These are phyloP conservation scores for Rugonectria rugulosa DNA, from an alignment of 2,329 filamentous ascomycete genomes.

Conservation along the genomic window DNA sequence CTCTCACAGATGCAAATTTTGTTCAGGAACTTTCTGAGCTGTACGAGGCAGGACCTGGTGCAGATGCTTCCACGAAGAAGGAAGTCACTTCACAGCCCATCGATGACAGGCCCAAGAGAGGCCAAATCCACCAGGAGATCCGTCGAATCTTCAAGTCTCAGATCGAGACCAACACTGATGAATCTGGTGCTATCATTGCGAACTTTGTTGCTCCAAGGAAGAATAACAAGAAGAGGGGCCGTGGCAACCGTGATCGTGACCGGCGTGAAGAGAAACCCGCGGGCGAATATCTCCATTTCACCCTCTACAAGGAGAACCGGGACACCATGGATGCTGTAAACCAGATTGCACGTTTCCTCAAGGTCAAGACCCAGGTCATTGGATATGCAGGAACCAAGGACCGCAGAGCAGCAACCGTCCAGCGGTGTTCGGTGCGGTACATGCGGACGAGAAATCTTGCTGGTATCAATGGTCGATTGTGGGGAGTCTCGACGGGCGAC, in stretches of 20 bases:
- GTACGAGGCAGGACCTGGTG: constrained; percentile 47
- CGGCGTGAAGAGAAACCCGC: constrained; percentile 43
- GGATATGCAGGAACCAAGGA: constrained; percentile 87
- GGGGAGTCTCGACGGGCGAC: constrained; percentile 75
- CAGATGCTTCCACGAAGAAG: constrained; percentile 39
- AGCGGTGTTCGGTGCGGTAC: constrained; percentile 74
- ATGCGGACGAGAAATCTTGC: constrained; percentile 66
- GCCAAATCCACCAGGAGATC: constrained; percentile 65
- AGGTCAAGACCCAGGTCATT: constrained; percentile 78
- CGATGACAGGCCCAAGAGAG: constrained; percentile 55
- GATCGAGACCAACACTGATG: constrained; percentile 76
- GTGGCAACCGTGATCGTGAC: constrained; percentile 35
- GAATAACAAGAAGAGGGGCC: constrained; percentile 39
- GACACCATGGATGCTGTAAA: constrained; percentile 92
- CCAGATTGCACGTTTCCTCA: constrained; percentile 77
- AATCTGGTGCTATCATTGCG: constrained; percentile 68
- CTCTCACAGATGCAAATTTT: constrained; percentile 50
- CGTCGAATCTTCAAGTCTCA: constrained; percentile 81
- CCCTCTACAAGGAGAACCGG: constrained; percentile 95
- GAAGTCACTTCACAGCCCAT: constrained; percentile 50
- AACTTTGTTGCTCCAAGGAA: constrained; percentile 63
- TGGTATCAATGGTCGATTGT: constrained; percentile 68
- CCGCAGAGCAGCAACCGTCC: constrained; percentile 83
- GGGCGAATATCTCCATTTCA: constrained; percentile 89
- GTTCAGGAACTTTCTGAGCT: constrained; percentile 51